Conservation (phyloP, 2,329 filamentous ascomycete genomes). For the Trichoderma aggressivum region DNA sequence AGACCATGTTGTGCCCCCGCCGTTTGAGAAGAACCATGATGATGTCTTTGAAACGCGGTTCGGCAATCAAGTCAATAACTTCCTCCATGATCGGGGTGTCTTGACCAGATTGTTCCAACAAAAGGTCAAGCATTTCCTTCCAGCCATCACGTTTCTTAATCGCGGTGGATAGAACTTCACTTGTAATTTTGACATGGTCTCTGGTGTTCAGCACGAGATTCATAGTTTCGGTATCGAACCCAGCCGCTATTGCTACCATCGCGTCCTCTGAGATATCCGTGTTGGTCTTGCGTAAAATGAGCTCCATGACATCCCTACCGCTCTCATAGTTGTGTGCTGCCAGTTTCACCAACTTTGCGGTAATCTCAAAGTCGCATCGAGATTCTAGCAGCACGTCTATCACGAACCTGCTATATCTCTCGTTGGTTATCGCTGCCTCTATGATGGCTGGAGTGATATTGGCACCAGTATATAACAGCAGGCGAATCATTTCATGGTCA, state of each 20-base stretch:
- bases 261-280: neutral
- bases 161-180: neutral
- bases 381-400: neutral
- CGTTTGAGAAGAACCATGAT: neutral
- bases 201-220: neutral
- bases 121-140: neutral
- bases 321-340: neutral
- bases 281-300: neutral
- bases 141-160: no score
- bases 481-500: neutral
- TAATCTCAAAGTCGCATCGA: neutral
- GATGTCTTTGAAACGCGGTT: rapidly evolving
- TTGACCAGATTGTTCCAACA: neutral
- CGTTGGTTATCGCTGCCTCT: neutral
- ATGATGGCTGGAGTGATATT: neutral
- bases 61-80: neutral
- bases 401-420: neutral
- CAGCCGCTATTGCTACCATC: neutral
- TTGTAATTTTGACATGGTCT: neutral
- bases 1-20: neutral
- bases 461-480: neutral
- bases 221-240: neutral
- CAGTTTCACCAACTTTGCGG: neutral
- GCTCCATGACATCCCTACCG: neutral
- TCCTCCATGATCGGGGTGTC: neutral